Evolutionary conservation across 129 eudicot species (phyloP), one percentile per base, ranked within the genome.

Genomic region (Calendula officinalis): DNA sequence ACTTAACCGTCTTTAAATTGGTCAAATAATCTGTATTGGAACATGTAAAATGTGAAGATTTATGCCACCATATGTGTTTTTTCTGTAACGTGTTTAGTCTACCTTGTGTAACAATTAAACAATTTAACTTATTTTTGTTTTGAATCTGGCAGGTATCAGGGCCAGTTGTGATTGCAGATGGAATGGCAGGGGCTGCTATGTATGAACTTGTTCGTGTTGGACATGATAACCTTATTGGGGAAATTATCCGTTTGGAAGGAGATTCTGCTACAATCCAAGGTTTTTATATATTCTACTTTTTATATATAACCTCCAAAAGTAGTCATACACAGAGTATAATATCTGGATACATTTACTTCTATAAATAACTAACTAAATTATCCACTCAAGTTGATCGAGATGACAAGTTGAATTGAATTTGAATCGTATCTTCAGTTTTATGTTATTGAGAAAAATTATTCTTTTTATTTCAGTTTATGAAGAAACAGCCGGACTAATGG

Each of bases 141-240:
- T 57, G 34, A 42, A 59, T 70, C 42, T 39, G 52, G 30, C 66
- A 94, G 99, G 99, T 94, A 7, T 94, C 99, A 27, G 99, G 99
- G 77, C 99, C 99, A 3, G 99, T 94, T 51, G 99, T 94, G 64
- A 90, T 94, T 71, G 99, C 99, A 1, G 99, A 94, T 89, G 99
- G 99, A 74, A 94, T 94, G 99, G 90, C 81, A 5, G 99, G 99
- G 68, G 99, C 99, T 75, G 99, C 99, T 71, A 94, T 94, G 99
- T 94, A 94, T 68, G 99, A 94, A 78, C 81, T 94, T 66, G 99
- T 94, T 60, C 99, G 99, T 81, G 99, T 94, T 71, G 99, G 99
- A 50, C 89, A 94, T 43, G 99, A 94, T 80, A 94, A 82, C 63
- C 99, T 94, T 73, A 94, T 94, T 71, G 99, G 99, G 59, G 99